phyloP scores from a whole-genome alignment of 2,329 filamentous ascomycete species.

The Drechslerella dactyloides region DNA sequence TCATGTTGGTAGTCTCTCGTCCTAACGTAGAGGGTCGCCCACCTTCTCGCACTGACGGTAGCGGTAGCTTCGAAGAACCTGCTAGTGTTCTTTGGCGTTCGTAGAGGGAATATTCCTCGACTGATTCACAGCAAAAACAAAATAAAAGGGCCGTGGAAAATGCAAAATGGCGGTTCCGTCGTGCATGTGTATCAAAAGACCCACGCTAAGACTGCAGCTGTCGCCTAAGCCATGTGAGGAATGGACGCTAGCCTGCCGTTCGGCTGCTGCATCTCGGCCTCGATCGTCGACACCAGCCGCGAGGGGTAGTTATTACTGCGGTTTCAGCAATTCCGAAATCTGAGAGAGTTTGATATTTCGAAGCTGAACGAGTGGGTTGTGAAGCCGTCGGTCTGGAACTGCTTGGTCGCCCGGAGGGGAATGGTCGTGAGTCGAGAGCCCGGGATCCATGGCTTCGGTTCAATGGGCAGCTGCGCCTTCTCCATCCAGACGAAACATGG shows the following conservation, averaged over 20 bases:
- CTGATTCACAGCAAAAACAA: too few species aligned
- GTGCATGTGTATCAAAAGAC: conserved; percentile 8
- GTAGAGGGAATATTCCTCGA: too few species aligned
- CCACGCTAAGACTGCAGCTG: conserved; percentile 16
- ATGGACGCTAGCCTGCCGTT: conserved; percentile 48
- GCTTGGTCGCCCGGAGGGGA: neutral
- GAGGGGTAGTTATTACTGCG: neutral
- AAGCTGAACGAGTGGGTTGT: too few species aligned
- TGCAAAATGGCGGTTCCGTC: neutral
- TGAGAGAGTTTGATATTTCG: neutral
- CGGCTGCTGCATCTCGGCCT: conserved; percentile 37
- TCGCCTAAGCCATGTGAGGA: conserved; percentile 49
- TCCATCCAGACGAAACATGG: conserved; percentile 3
- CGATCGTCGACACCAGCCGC: conserved; percentile 17
- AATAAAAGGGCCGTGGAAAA: neutral
- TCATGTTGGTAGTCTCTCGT: neutral
- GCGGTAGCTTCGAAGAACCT: neutral
- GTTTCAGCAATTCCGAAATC: neutral
- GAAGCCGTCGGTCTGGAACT: too few species aligned
- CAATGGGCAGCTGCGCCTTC: neutral
- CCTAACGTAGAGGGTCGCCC: neutral
- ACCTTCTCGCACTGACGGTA: conserved; percentile 4
- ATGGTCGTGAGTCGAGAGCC: neutral
- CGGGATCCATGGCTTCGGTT: neutral
- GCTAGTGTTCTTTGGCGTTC: too few species aligned